phyloP scores from a whole-genome alignment of 73 alveolate genomes.

The Vitrella brassicaformis region DNA sequence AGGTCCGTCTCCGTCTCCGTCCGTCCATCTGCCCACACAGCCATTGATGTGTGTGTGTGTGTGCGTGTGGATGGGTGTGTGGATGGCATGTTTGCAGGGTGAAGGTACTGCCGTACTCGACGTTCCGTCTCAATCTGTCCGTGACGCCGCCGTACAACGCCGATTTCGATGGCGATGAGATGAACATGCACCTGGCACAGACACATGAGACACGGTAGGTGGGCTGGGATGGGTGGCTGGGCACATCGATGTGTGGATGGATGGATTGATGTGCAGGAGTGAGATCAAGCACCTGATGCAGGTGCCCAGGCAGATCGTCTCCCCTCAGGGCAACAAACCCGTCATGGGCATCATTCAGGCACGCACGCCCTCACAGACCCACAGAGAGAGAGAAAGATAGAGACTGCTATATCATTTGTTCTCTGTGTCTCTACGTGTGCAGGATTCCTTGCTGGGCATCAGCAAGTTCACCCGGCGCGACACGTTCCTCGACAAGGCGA shows the following conservation, averaged over 20 bases:
- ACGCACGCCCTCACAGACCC: slow-evolving; percentile 1
- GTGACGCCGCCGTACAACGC: slow-evolving; percentile 99
- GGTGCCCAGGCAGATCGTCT: slow-evolving; percentile 78
- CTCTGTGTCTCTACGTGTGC: slow-evolving; percentile 9
- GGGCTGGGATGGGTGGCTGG: no score
- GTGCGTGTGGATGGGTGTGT: not conserved
- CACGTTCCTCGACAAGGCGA: not conserved
- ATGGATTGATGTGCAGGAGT: no score
- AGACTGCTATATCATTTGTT: no score
- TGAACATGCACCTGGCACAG: slow-evolving; percentile 99
- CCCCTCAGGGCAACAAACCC: slow-evolving; percentile 96
- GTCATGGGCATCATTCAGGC: slow-evolving; percentile 99
- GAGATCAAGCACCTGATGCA: slow-evolving; percentile 89
- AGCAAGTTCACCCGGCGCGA: slow-evolving; percentile 43
- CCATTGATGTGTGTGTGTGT: not conserved
- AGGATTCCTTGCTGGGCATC: slow-evolving; percentile 46
- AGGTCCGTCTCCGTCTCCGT: slow-evolving; percentile 16
- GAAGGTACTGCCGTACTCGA: slow-evolving; percentile 95
- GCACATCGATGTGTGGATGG: no score
- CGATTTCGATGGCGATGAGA: slow-evolving; percentile 99
- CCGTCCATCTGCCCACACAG: not conserved
- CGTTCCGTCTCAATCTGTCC: slow-evolving; percentile 94
- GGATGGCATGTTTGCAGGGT: slow-evolving; percentile 41
- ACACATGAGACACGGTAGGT: slow-evolving; percentile 42
- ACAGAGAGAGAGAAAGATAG: slow-evolving; percentile 91